These are phyloP conservation scores for Coemansia sp. DNA, from an alignment of 192 early-diverging fungal genomes.

Conservation along the genomic window DNA sequence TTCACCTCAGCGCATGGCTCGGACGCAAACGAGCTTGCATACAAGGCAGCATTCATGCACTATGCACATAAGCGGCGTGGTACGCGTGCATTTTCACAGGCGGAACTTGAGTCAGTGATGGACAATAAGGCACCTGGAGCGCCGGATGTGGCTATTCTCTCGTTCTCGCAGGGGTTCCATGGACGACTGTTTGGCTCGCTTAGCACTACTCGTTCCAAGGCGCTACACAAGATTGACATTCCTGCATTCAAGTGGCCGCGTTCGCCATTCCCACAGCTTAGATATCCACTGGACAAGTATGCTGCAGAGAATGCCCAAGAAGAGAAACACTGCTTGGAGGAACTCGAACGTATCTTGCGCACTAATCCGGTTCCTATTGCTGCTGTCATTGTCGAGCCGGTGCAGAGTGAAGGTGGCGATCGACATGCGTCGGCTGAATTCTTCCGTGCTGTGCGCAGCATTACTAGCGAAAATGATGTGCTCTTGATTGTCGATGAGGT, in stretches of 20 bases:
- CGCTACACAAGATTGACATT: conserved; percentile 73
- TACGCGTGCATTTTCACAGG: conserved; percentile 14
- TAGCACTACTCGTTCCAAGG: conserved; percentile 65
- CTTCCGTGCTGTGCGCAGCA: conserved; percentile 61
- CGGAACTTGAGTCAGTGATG: conserved; percentile 61
- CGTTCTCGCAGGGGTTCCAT: conserved; percentile 65
- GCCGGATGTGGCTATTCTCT: conserved; percentile 66
- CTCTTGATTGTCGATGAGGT: conserved; percentile 80
- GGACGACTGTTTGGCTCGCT: conserved; percentile 71
- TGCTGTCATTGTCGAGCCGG: conserved; percentile 67
- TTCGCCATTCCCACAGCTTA: conserved; percentile 64
- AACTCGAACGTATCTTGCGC: conserved; percentile 55
- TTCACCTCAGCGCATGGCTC: conserved; percentile 74
- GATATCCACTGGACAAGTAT: conserved; percentile 65
- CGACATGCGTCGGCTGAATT: conserved; percentile 61
- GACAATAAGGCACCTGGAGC: conserved; percentile 63
- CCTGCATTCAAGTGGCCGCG: conserved; percentile 69
- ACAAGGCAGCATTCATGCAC: conserved; percentile 73
- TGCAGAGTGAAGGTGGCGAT: conserved; percentile 78
- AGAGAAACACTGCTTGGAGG: conserved; percentile 58
- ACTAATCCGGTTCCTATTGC: conserved; percentile 57
- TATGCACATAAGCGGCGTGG: conserved; percentile 57
- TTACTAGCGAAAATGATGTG: conserved; percentile 58
- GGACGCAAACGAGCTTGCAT: conserved; percentile 74
- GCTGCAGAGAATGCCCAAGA: conserved; percentile 58